Evolutionary conservation across 371 early-diverging fungal genomes (phyloP).

Genomic region (Batrachochytrium dendrobatidis): DNA sequence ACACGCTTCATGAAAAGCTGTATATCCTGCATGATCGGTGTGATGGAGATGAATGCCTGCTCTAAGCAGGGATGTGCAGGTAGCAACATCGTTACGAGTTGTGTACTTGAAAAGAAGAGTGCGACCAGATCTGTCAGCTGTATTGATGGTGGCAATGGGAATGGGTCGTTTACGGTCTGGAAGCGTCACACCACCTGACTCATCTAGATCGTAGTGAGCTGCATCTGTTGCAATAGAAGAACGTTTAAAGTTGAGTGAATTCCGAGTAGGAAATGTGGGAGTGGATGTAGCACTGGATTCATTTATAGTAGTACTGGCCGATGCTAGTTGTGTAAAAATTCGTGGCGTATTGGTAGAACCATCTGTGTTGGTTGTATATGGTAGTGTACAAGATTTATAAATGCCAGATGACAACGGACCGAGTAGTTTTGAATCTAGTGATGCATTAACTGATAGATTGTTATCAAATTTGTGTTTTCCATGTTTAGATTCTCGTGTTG

Average conservation of each 20-base stretch:
- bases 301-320: background rate
- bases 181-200: slow-evolving; percentile 7
- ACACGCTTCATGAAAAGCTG: slow-evolving; percentile 78
- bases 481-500: slow-evolving; percentile 2
- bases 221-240: background rate
- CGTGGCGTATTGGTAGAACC: background rate
- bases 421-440: too few species aligned
- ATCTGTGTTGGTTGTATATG: too few species aligned
- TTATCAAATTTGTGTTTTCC: background rate
- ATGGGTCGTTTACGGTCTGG: slow-evolving; percentile 12
- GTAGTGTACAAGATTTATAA: too few species aligned
- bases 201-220: too few species aligned
- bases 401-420: too few species aligned
- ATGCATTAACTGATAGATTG: background rate
- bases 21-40: slow-evolving; percentile 64
- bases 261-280: background rate
- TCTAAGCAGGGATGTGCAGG: slow-evolving; percentile 25
- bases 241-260: background rate
- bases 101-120: slow-evolving; percentile 31
- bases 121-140: slow-evolving; percentile 30
- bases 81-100: slow-evolving; percentile 17
- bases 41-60: slow-evolving; percentile 41
- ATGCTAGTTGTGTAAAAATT: background rate
- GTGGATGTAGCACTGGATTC: background rate
- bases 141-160: slow-evolving; percentile 21